Evolutionary conservation across 768 basidiomycete genomes (phyloP), one percentile per base, ranked within the genome.

Genomic region (Sporobolomyces phaffii): DNA sequence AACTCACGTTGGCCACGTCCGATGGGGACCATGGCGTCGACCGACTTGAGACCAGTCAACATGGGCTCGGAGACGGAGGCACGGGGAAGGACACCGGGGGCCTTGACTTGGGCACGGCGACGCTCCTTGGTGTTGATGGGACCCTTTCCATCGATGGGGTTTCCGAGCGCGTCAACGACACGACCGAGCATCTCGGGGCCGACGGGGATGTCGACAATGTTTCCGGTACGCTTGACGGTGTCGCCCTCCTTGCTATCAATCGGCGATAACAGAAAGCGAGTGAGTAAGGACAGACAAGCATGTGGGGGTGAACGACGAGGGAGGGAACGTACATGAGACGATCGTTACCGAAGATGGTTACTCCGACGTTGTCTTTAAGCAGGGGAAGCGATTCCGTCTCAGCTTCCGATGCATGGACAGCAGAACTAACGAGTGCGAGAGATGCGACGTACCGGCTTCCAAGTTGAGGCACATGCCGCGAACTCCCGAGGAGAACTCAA

Each of bases 381-480:
- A 22, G 20, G 20, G 57, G 11, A n/a, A 13, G 58, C 45, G 24
- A 50, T 47, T 40, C 40, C 20, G 36, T 26, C n/a, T 51, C 43
- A 45, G 44, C 36, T 49, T 29, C 8, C n/a, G n/a, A n/a, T n/a
- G n/a, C n/a, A n/a, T n/a, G n/a, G 20, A 24, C 51, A 18, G 24
- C 36, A 14, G 14, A 22, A 24, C 9, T 40, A n/a, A 33, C 38
- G 22, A 34, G 22, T 6, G 14, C 26, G 24, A 43, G 54, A 57
- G 45, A 28, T 1, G 29, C 18, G 28, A 52, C 69, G 41, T 9
- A 64, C 98, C 96, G 81, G 94, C 91, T 82, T 99, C 96, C 86
- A 99, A 88, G 89, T 99, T 99, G 81, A 99, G 81, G 81, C 93
- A 97, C 96, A 99, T 99, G 84, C 96, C 96, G 79, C 96, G 93